Evolutionary conservation across 495 filamentous ascomycete genomes (phyloP).

Genomic region (Xylaria bambusicola): DNA sequence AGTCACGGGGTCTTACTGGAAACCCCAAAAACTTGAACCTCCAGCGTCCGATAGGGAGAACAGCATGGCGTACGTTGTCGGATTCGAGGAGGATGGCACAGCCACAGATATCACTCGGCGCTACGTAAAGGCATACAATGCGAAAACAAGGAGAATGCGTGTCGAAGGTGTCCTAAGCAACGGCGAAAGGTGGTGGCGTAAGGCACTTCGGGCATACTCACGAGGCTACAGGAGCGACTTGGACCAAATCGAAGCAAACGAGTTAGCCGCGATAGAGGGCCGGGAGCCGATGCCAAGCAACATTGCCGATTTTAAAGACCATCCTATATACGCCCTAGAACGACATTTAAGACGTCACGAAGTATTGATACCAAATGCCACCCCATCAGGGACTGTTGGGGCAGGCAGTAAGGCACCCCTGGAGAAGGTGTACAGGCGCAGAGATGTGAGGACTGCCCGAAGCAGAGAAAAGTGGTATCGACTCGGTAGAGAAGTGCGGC

Average conservation of each 20-base stretch:
- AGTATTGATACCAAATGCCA: constrained; percentile 67
- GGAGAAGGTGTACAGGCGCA: constrained; percentile 73
- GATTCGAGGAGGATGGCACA: constrained; percentile 73
- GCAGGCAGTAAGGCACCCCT: constrained; percentile 57
- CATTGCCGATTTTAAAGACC: constrained; percentile 88
- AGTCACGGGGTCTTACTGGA: constrained; percentile 73
- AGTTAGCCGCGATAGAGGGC: constrained; percentile 68
- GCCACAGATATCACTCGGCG: constrained; percentile 80
- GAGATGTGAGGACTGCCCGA: constrained; percentile 73
- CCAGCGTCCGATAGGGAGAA: constrained; percentile 73
- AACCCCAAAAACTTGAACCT: constrained; percentile 73
- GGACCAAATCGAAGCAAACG: constrained; percentile 79
- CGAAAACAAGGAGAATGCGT: constrained; percentile 77
- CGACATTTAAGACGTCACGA: constrained; percentile 85
- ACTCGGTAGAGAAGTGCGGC: constrained; percentile 72
- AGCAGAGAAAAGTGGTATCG: constrained; percentile 87
- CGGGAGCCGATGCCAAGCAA: constrained; percentile 88
- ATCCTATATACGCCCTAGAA: constrained; percentile 87
- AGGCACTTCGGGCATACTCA: constrained; percentile 61
- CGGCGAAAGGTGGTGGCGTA: constrained; percentile 74
- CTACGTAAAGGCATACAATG: constrained; percentile 80
- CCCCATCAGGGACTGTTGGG: constrained; percentile 73
- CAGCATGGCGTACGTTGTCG: constrained; percentile 77
- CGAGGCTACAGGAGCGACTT: constrained; percentile 59
- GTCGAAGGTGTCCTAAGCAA: constrained; percentile 63